These are phyloP conservation scores for Darksidea phi DNA, from an alignment of 495 filamentous ascomycete genomes.

Conservation along the genomic window DNA sequence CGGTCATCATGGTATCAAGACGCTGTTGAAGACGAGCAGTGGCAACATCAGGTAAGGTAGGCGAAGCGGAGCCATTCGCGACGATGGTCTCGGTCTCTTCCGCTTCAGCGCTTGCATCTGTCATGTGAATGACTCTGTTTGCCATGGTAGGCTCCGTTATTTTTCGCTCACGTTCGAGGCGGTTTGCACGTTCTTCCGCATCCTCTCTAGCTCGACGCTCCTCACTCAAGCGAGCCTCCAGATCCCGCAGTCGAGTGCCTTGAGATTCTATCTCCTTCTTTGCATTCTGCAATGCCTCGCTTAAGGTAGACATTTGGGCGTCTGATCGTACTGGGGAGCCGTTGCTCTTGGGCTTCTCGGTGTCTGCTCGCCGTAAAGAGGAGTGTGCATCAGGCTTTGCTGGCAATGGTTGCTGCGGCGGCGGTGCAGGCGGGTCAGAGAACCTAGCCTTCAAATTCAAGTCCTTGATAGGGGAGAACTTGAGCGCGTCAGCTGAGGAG, in stretches of 20 bases:
- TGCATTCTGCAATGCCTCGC: constrained; percentile 75
- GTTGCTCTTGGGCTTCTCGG: constrained; percentile 66
- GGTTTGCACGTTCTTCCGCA: constrained; percentile 76
- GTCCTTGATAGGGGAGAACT: constrained; percentile 47
- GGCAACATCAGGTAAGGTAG: constrained; percentile 24
- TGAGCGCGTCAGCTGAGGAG: constrained; percentile 21
- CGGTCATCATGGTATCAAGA: constrained; percentile 73
- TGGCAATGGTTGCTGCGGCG: constrained; percentile 85
- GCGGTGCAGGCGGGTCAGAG: constrained; percentile 85
- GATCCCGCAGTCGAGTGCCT: constrained; percentile 70
- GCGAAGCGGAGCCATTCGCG: constrained; percentile 42
- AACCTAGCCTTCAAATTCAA: constrained; percentile 63
- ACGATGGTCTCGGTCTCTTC: constrained; percentile 49
- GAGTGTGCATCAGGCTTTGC: constrained; percentile 79
- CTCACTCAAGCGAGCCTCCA: constrained; percentile 74
- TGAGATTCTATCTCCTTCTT: constrained; percentile 82
- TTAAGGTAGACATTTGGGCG: constrained; percentile 66
- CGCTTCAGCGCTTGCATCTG: constrained; percentile 42
- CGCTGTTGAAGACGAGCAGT: constrained; percentile 62
- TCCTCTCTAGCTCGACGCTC: constrained; percentile 78
- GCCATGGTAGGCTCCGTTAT: constrained; percentile 36
- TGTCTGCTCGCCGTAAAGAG: constrained; percentile 69
- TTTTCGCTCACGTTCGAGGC: constrained; percentile 57
- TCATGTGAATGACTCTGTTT: constrained; percentile 18
- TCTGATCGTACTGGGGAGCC: constrained; percentile 49